phyloP scores from a whole-genome alignment of 2,329 filamentous ascomycete species.

The Pseudogymnoascus sp. region DNA sequence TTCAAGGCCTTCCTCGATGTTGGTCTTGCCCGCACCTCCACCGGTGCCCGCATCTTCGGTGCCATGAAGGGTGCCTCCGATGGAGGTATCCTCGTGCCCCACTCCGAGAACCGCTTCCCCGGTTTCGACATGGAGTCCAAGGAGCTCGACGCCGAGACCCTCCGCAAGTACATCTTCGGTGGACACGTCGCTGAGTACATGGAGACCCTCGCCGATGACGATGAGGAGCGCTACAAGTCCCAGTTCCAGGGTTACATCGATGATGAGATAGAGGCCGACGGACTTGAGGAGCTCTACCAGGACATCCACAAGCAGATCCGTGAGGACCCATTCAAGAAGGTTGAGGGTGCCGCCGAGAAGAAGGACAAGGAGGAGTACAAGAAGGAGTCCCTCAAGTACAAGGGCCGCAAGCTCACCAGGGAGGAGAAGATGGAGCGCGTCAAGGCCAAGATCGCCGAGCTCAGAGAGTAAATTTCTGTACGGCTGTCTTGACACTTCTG shows the following conservation, averaged over 20 bases:
- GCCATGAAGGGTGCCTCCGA: conserved; percentile 99
- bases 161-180: conserved; percentile 98
- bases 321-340: conserved; percentile 96
- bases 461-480: conserved; percentile 40
- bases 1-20: conserved; percentile 99
- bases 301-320: conserved; percentile 96
- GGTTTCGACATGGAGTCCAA: conserved; percentile 95
- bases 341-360: conserved; percentile 63
- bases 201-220: conserved; percentile 98
- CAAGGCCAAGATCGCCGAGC: conserved; percentile 83
- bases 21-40: conserved; percentile 93
- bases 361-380: conserved; percentile 98
- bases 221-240: conserved; percentile 98
- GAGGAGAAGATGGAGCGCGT: conserved; percentile 76
- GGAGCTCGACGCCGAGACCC: conserved; percentile 93
- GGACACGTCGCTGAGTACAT: conserved; percentile 99
- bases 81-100: conserved; percentile 91
- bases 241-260: conserved; percentile 99
- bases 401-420: conserved; percentile 66
- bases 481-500: conserved; percentile 11
- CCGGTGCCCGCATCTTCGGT: conserved; percentile 96
- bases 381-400: conserved; percentile 88
- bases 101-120: conserved; percentile 99
- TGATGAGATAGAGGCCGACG: conserved; percentile 91
- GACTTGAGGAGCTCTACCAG: conserved; percentile 90